Conservation (phyloP, 345 rosid genomes). For the Garcia nutans region DNA sequence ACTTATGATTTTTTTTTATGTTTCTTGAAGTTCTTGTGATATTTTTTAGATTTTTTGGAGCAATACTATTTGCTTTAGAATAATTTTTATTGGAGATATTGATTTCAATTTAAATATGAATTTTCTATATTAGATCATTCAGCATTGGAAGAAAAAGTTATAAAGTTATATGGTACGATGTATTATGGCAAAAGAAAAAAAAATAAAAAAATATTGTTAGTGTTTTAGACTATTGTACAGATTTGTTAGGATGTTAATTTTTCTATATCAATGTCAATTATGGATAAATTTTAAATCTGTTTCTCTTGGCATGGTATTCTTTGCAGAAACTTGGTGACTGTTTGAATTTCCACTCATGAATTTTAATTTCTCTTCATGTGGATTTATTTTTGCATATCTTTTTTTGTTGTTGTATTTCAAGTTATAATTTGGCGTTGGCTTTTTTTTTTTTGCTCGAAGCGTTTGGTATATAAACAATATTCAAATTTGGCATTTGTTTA, state of each 20-base stretch:
- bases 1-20: not conserved
- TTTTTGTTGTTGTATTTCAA: no score
- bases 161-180: not conserved
- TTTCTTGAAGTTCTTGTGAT: not conserved
- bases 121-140: not conserved
- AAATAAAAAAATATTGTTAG: not conserved
- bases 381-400: no score
- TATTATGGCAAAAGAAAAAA: not conserved
- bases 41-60: not conserved
- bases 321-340: no score
- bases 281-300: no score
- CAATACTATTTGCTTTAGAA: not conserved
- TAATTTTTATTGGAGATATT: no score
- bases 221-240: not conserved
- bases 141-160: not conserved
- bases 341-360: no score
- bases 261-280: not conserved
- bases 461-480: no score
- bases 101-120: not conserved
- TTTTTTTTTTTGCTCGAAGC: no score
- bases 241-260: not conserved
- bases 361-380: no score
- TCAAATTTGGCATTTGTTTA: no score
- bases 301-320: no score
- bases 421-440: no score